A percentile compares a stretch with the other conserved stretches of the same genome.
These are phyloP conservation scores for Neurospora intermedia DNA, from an alignment of 495 filamentous ascomycete genomes.

Conservation along the genomic window DNA sequence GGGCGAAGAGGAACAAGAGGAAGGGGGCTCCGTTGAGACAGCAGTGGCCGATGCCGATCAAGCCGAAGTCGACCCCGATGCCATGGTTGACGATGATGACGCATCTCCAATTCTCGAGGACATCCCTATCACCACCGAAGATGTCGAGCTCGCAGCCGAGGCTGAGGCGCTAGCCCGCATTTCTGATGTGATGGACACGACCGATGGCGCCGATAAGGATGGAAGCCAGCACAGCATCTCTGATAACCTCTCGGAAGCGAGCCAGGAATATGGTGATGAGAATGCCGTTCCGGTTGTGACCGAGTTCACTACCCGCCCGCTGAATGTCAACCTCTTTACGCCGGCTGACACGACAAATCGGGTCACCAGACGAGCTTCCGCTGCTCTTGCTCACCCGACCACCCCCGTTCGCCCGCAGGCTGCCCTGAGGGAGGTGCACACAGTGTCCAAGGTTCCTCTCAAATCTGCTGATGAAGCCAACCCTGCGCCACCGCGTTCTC, in stretches of 20 bases:
- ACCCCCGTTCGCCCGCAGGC: slow-evolving; percentile 27
- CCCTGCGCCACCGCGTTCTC: slow-evolving; percentile 25
- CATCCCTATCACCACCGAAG: slow-evolving; percentile 31
- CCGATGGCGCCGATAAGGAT: not conserved
- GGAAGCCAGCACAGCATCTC: slow-evolving; percentile 14
- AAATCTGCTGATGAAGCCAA: slow-evolving; percentile 56
- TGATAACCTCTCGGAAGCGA: slow-evolving; percentile 43
- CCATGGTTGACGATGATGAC: slow-evolving; percentile 4
- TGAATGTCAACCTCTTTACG: not conserved
- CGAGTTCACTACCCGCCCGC: slow-evolving; percentile 1
- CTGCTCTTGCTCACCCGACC: slow-evolving; percentile 5
- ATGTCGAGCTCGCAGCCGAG: slow-evolving; percentile 36
- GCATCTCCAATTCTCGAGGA: slow-evolving; percentile 26
- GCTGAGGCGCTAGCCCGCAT: slow-evolving; percentile 22
- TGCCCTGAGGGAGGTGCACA: slow-evolving; percentile 41
- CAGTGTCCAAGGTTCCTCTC: slow-evolving; percentile 65
- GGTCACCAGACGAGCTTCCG: not conserved
- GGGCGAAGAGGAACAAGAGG: slow-evolving; percentile 23
- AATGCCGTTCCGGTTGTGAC: slow-evolving; percentile 37
- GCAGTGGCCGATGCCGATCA: not conserved
- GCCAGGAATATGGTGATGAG: slow-evolving; percentile 54
- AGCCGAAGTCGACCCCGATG: not conserved
- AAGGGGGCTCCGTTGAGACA: slow-evolving; percentile 1
- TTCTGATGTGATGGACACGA: not conserved
- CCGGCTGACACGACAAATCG: not conserved